Evolutionary conservation across 2,329 filamentous ascomycete genomes (phyloP).

Genomic region (Colletotrichum agaves): DNA sequence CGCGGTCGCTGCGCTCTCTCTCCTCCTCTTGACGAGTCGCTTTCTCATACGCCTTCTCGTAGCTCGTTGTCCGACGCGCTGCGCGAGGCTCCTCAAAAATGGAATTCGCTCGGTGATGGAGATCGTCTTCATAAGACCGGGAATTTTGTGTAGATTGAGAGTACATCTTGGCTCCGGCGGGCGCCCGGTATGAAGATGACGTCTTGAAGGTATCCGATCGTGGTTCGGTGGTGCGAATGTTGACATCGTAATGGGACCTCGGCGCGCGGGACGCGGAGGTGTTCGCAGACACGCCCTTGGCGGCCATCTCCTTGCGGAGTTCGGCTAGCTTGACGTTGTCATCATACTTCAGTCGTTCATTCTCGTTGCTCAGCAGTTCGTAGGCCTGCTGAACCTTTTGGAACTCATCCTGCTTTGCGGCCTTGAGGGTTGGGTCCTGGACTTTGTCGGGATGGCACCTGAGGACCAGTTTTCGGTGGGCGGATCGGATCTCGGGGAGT

Average conservation of each 20-base stretch:
- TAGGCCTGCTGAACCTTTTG: constrained; percentile 94
- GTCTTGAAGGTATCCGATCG: constrained; percentile 54
- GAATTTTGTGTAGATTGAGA: constrained; percentile 45
- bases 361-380: constrained; percentile 85
- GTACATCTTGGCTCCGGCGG: constrained; percentile 49
- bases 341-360: constrained; percentile 79
- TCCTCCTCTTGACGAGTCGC: constrained; percentile 54
- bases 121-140: constrained; percentile 61
- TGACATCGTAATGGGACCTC: constrained; percentile 55
- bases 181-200: constrained; percentile 41
- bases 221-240: constrained; percentile 59
- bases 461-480: constrained; percentile 86
- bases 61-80: constrained; percentile 59
- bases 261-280: constrained; percentile 57
- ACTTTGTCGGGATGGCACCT: constrained; percentile 94
- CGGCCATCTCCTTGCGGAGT: constrained; percentile 64
- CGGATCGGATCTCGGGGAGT: constrained; percentile 76
- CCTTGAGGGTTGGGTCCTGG: constrained; percentile 79
- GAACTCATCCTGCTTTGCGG: constrained; percentile 85
- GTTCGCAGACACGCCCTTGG: constrained; percentile 53
- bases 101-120: constrained; percentile 47
- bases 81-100: constrained; percentile 56
- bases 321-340: constrained; percentile 75
- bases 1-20: constrained; percentile 47
- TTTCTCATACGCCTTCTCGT: constrained; percentile 48